Percentiles rank a stretch among this genome's conserved stretches.
phyloP scores from a whole-genome alignment of 169 alveolate species.

The Eimeria acervulina region DNA sequence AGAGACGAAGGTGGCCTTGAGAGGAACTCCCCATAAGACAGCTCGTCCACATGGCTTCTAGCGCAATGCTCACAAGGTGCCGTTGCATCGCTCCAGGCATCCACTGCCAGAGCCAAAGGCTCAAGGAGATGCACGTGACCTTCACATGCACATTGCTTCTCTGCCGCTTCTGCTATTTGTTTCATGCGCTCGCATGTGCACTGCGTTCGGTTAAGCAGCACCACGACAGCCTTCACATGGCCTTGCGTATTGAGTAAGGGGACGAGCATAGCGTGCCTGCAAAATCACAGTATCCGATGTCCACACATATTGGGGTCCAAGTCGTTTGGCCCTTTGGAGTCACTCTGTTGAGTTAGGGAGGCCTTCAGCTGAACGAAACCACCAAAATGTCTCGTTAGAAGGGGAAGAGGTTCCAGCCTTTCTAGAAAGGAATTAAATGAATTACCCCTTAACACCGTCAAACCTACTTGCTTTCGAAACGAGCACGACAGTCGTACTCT shows the following conservation, averaged over 20 bases:
- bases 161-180: slow-evolving; percentile 10
- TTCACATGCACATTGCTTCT: slow-evolving; percentile 17
- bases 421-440: not conserved
- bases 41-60: slow-evolving; percentile 25
- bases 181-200: slow-evolving; percentile 55
- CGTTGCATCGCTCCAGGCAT: slow-evolving; percentile 60
- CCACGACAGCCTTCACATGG: slow-evolving; percentile 79
- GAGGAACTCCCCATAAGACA: slow-evolving; percentile 69
- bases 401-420: not conserved
- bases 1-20: slow-evolving; percentile 60
- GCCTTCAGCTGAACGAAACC: not conserved
- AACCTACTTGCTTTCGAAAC: slow-evolving; percentile 67
- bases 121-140: slow-evolving; percentile 32
- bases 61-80: slow-evolving; percentile 61
- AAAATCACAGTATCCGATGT: not conserved
- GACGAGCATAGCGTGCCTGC: slow-evolving; percentile 80
- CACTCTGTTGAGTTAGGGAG: not conserved
- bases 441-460: too few relatives aligned
- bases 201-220: slow-evolving; percentile 59
- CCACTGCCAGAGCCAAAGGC: slow-evolving; percentile 59
- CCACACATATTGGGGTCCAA: not conserved
- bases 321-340: not conserved
- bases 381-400: not conserved
- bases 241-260: slow-evolving; percentile 82
- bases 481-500: slow-evolving; percentile 80